Evolutionary conservation across 305 asterid species (phyloP).

Genomic region (Petunia hybrid): DNA sequence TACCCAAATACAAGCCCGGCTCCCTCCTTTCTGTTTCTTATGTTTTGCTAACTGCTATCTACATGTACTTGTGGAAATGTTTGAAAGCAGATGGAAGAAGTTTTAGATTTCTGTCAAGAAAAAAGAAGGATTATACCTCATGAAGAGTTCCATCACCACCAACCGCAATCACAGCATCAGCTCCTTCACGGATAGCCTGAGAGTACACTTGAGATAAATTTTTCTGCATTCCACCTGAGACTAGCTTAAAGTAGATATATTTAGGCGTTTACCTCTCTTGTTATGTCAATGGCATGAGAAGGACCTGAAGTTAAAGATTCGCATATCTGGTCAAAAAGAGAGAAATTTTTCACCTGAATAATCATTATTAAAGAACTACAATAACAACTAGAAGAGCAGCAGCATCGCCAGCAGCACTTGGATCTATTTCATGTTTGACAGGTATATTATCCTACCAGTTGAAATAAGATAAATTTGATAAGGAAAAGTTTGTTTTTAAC

Average conservation of each 20-base stretch:
- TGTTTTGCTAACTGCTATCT: not conserved
- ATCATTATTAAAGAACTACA: constrained; percentile 6
- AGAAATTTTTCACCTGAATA: constrained; percentile 24
- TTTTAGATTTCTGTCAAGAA: constrained; percentile 7
- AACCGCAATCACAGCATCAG: constrained; percentile 90
- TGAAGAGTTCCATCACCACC: constrained; percentile 99
- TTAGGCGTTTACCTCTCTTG: constrained; percentile 72
- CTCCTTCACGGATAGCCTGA: constrained; percentile 96
- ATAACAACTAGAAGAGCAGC: not conserved
- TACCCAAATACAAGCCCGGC: constrained; percentile 14
- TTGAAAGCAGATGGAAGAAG: not conserved
- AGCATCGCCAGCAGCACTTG: not conserved
- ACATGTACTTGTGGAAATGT: constrained; percentile 12
- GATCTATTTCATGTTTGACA: not conserved
- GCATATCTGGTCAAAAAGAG: constrained; percentile 62
- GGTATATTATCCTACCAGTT: constrained; percentile 4
- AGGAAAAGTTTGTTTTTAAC: too few species aligned
- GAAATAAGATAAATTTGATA: too few species aligned
- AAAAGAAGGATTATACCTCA: constrained; percentile 56
- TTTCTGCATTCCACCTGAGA: constrained; percentile 31
- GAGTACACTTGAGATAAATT: constrained; percentile 36
- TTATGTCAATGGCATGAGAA: constrained; percentile 80
- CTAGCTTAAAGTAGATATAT: constrained; percentile 33
- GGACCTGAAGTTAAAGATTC: constrained; percentile 93
- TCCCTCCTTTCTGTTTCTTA: not conserved